A percentile compares a stretch with the other conserved stretches of the same genome.
These are phyloP conservation scores for Linum usitatissimum DNA, from an alignment of 345 rosid genomes.

Conservation along the genomic window DNA sequence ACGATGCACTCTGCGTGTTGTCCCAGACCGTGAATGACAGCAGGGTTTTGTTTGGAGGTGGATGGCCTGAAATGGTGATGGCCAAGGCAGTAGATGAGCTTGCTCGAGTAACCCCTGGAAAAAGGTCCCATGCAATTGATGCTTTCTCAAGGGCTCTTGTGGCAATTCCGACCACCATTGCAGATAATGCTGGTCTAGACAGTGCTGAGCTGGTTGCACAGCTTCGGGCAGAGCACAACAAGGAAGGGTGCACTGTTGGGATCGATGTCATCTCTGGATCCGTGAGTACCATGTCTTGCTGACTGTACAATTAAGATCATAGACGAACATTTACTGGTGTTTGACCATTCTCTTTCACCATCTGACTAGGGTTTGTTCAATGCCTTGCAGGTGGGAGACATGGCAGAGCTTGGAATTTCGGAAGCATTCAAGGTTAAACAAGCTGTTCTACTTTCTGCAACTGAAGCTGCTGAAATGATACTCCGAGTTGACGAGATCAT, in stretches of 20 bases:
- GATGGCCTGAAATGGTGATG: conserved; percentile 99
- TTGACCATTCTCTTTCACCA: background rate
- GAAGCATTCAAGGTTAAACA: conserved; percentile 97
- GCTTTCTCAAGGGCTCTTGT: conserved; percentile 81
- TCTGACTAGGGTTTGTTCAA: background rate
- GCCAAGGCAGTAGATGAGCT: conserved; percentile 94
- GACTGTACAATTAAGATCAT: too few relatives aligned
- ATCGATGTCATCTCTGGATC: conserved; percentile 90
- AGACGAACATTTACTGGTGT: background rate
- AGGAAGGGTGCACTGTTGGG: conserved; percentile 67
- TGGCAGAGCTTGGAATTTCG: conserved; percentile 75
- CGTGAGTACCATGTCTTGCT: conserved; percentile 32
- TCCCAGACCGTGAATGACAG: conserved; percentile 90
- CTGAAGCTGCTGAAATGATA: conserved; percentile 93
- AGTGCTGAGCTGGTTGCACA: conserved; percentile 89
- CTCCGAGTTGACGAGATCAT: conserved; percentile 74
- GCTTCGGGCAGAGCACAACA: conserved; percentile 96
- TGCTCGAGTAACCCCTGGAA: conserved; percentile 90
- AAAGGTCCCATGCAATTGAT: conserved; percentile 91
- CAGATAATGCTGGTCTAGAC: conserved; percentile 98
- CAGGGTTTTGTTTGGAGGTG: conserved; percentile 91
- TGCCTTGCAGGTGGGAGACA: conserved; percentile 64
- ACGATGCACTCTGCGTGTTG: conserved; percentile 91
- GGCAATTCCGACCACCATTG: conserved; percentile 79
- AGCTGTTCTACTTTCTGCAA: conserved; percentile 84